Conservation (phyloP, 192 early-diverging fungal genomes). For the Podila horticola region DNA sequence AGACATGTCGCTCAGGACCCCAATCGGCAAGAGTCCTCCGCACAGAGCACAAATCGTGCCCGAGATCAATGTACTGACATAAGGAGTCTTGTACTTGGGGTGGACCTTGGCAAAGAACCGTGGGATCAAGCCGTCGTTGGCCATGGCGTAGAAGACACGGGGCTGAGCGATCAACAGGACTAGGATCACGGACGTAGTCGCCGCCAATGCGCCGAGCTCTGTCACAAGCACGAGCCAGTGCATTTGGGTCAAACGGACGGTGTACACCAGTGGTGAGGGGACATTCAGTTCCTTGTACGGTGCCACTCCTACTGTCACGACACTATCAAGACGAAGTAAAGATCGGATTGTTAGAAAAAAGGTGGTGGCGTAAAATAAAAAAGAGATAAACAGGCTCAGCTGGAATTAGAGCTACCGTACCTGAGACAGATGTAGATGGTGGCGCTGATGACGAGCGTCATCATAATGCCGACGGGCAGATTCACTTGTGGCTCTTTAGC, state of each 20-base stretch:
- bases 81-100: slow-evolving; percentile 78
- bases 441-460: slow-evolving; percentile 80
- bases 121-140: slow-evolving; percentile 90
- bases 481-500: slow-evolving; percentile 80
- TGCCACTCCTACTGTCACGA: slow-evolving; percentile 80
- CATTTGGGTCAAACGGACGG: slow-evolving; percentile 49
- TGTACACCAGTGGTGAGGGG: slow-evolving; percentile 67
- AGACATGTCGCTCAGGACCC: slow-evolving; percentile 85
- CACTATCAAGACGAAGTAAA: slow-evolving; percentile 26
- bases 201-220: slow-evolving; percentile 81
- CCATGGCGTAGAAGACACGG: slow-evolving; percentile 90
- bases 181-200: slow-evolving; percentile 84
- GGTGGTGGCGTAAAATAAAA: background rate
- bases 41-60: slow-evolving; percentile 74
- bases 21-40: slow-evolving; percentile 82
- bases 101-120: slow-evolving; percentile 75
- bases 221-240: slow-evolving; percentile 82
- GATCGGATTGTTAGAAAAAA: background rate
- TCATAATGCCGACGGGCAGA: slow-evolving; percentile 89
- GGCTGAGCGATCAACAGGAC: slow-evolving; percentile 82
- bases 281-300: slow-evolving; percentile 61
- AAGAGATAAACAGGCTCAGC: background rate
- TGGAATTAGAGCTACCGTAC: background rate
- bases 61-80: slow-evolving; percentile 72
- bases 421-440: slow-evolving; percentile 78